Conservation (phyloP, 1,284 basidiomycete genomes). For the Leccinum brunneo-olivaceum region DNA sequence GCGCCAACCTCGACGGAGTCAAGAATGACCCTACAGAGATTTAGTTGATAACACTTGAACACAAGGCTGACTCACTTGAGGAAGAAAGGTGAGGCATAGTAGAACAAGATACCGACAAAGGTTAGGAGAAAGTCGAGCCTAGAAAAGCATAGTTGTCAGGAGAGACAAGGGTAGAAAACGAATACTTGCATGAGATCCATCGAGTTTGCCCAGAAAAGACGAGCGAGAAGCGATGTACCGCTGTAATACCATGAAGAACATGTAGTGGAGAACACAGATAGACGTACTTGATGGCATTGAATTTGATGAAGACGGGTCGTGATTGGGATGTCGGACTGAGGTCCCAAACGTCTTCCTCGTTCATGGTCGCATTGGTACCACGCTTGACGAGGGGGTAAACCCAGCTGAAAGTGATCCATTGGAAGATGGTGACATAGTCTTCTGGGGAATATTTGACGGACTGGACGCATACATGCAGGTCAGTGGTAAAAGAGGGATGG, state of each 20-base stretch:
- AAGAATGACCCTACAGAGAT: slow-evolving; percentile 32
- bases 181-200: slow-evolving; percentile 55
- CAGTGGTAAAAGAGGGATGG: not conserved
- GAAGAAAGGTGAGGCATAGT: slow-evolving; percentile 51
- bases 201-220: slow-evolving; percentile 62
- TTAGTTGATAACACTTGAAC: not conserved
- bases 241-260: slow-evolving; percentile 19
- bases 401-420: slow-evolving; percentile 71
- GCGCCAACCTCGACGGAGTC: slow-evolving; percentile 19
- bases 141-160: not conserved
- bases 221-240: slow-evolving; percentile 51
- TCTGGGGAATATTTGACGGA: slow-evolving; percentile 46
- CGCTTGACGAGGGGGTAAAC: slow-evolving; percentile 48
- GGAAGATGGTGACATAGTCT: slow-evolving; percentile 57
- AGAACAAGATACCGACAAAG: slow-evolving; percentile 46
- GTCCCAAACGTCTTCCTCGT: slow-evolving; percentile 53
- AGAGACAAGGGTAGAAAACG: not conserved
- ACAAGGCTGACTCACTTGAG: slow-evolving; percentile 27
- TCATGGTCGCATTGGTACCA: slow-evolving; percentile 45
- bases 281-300: slow-evolving; percentile 31
- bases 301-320: slow-evolving; percentile 45
- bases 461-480: slow-evolving; percentile 22
- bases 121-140: slow-evolving; percentile 65
- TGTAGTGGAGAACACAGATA: slow-evolving; percentile 3
- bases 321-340: slow-evolving; percentile 52